Evolutionary conservation across 1,284 basidiomycete genomes (phyloP).

Genomic region (Cutaneotrichosporon mucoides): DNA sequence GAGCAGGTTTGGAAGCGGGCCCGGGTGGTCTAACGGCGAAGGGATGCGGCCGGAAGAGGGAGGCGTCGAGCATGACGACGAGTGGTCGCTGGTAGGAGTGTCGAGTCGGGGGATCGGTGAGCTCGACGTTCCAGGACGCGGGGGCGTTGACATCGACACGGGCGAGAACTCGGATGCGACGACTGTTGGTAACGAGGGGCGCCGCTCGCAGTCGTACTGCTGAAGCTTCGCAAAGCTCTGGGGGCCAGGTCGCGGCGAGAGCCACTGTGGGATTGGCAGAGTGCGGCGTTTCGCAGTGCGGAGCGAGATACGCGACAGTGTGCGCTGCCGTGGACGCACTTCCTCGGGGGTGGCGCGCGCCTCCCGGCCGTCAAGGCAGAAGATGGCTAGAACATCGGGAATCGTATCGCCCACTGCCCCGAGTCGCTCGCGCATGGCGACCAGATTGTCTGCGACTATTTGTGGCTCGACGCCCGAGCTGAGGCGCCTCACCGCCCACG

Average conservation of each 20-base stretch:
- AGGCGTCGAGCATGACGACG: constrained; percentile 6
- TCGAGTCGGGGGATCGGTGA: neutral
- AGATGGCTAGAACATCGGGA: constrained; percentile 2
- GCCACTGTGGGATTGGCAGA: constrained; percentile 21
- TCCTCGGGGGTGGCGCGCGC: neutral
- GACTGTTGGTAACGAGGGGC: constrained; percentile 32
- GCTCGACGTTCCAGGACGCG: no score
- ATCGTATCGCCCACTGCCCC: constrained; percentile 3
- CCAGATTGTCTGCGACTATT: constrained; percentile 14
- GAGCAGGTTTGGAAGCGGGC: constrained; percentile 3
- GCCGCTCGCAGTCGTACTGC: constrained; percentile 18
- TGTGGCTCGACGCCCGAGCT: constrained; percentile 17
- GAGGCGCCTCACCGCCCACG: constrained; percentile 30
- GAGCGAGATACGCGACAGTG: constrained; percentile 13
- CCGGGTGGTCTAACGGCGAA: neutral
- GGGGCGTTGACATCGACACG: neutral
- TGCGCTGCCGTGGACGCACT: constrained; percentile 5
- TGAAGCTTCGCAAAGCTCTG: constrained; percentile 14
- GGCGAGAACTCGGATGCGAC: neutral
- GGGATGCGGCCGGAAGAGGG: neutral
- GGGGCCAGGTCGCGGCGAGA: constrained; percentile 16
- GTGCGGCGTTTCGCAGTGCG: constrained; percentile 17
- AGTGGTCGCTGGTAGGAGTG: constrained; percentile 1
- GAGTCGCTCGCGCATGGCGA: constrained; percentile 13
- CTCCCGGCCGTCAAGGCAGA: constrained; percentile 15